Evolutionary conservation across 164 flowering plant genomes (phyloP), one percentile per base, ranked within the genome.

Genomic region (Platanus orientalis): DNA sequence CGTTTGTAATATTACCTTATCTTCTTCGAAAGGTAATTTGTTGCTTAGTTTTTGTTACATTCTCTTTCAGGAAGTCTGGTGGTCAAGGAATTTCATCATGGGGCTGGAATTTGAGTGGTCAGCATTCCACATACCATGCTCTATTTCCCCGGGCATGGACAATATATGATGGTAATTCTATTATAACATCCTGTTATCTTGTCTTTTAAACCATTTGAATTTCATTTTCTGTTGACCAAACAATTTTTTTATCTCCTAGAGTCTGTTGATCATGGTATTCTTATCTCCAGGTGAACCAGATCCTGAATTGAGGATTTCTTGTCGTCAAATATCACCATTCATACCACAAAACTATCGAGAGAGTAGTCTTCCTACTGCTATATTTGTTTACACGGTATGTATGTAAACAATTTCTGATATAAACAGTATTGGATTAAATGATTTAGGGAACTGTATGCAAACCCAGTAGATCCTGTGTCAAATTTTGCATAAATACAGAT

Each of bases 141-240:
- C 61, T 95, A 36, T 95, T 95, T 78, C 99, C 99, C 20, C 80
- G 99, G 79, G 96, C 97, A 24, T 95, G 99, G 99, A 95, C 97
- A 26, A 74, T 94, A 62, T 91, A 92, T 78, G 97, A 92, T 82
- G 97, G 97, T 92, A 81, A 21, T 60, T 14, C 7, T 34, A 11
- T 26, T 51, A 21, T 32, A 19, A 52, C 26, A 13, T 30, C 26
- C 20, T 26, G 11, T 49, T 39, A n/a, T 34, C 24, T 6, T 36
- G 32, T 12, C n/a, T 58, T 19, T 44, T 5, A 48, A 30, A 34
- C 7, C 23, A 34, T 61, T 28, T 56, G 20, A 21, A 16, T 53
- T 29, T 30, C 45, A 54, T 32, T 19, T 45, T 54, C 21, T 48
- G 25, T 20, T 59, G 7, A 42, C 42, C 26, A 28, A 6, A 30